Base-by-base conservation (phyloP, 805 yeast genomes). In the Zygoascus tannicola region DNA sequence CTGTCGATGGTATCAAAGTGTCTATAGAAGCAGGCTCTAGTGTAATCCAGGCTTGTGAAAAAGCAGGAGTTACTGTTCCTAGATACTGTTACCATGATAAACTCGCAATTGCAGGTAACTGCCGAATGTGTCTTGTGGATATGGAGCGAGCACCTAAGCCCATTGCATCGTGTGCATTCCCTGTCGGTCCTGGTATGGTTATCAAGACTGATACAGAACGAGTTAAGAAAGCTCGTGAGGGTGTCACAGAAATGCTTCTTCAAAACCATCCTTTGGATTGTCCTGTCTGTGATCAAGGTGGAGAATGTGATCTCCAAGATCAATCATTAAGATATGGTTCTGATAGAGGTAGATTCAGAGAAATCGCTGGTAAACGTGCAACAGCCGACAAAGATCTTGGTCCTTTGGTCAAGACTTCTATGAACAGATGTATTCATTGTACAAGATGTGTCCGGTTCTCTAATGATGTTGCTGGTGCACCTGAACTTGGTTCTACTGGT, bases 271-370 rank as follows among this genome's bases (percentile, higher is more conserved):
- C 95, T 19, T 73, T 85, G 59, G 95, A 85, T 68, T 85, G 94
- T 67, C 95, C 94, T 20, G 81, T 85, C 44, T 85, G 95, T 66
- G 95, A 85, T 67, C 95, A 85, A 67, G 95, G 94, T 66, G 95
- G 95, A 52, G 95, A 85, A 65, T 85, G 95, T 70, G 95, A 85
- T 62, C 73, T 85, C 55, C 95, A 85, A 68, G 95, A 85, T 60
- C 95, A 85, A 69, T 71, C 85, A 16, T 68, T 80, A 59, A 75
- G 92, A 61, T 82, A 82, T 60, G 95, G 95, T 47, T 67, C 82
- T 43, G 95, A 85, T 66, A 75, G 94, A 51, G 94, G 95, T 53
- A 76, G 95, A 63, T 85, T 81, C 68, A 65, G 72, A 49, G 95
- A 85, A 64, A 75, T 84, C 44, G 70, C 75, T 45, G 95, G 95